These are phyloP conservation scores for Suillus discolor DNA, from an alignment of 768 basidiomycete species.

Conservation along the genomic window DNA sequence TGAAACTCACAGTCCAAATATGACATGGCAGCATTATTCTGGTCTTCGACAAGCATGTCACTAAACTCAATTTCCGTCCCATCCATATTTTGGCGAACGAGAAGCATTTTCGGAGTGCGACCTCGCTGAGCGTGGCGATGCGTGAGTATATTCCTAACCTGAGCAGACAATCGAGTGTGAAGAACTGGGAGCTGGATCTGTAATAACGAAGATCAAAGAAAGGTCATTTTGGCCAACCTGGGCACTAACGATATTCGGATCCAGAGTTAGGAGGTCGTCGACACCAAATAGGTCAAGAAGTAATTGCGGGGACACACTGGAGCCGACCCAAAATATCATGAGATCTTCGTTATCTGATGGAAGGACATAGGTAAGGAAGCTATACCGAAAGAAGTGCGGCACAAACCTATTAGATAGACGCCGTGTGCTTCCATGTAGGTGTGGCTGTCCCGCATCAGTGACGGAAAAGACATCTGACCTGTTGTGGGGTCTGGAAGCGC, in stretches of 20 bases:
- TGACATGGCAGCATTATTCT: constrained; percentile 93
- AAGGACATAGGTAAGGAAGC: not conserved
- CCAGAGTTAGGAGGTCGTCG: constrained; percentile 72
- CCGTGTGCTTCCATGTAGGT: constrained; percentile 88
- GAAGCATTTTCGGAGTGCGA: constrained; percentile 58
- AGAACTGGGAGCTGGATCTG: constrained; percentile 74
- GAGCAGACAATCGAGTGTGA: constrained; percentile 74
- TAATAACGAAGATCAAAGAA: constrained; percentile 10
- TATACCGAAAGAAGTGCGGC: constrained; percentile 8
- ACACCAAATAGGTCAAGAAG: constrained; percentile 83
- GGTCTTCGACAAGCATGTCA: constrained; percentile 96
- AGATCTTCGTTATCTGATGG: constrained; percentile 82
- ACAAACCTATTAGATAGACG: constrained; percentile 87
- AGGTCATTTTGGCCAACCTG: not conserved
- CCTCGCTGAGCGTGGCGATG: constrained; percentile 60
- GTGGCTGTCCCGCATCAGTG: constrained; percentile 81
- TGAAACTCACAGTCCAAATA: constrained; percentile 80
- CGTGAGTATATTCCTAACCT: constrained; percentile 84
- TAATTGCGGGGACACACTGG: constrained; percentile 78
- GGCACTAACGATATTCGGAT: constrained; percentile 64
- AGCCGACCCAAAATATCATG: constrained; percentile 90
- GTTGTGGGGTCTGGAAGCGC: constrained; percentile 66
- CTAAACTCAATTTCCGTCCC: constrained; percentile 93
- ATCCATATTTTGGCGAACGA: constrained; percentile 93
- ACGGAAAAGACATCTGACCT: constrained; percentile 67